Base-by-base conservation (phyloP, 2,329 filamentous ascomycete species). In the Aplosporella prunicola region DNA sequence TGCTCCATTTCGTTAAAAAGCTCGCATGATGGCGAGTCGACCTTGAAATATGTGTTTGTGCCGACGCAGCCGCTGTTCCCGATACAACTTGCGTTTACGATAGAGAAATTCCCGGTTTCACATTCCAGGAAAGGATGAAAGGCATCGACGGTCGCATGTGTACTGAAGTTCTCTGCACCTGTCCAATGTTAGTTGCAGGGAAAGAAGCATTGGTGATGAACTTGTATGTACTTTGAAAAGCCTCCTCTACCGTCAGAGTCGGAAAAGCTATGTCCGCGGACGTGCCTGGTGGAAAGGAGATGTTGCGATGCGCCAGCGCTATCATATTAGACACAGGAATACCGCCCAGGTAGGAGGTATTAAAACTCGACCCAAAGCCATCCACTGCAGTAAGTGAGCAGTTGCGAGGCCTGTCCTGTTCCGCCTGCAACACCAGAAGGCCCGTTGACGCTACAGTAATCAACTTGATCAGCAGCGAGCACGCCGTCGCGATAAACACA, bases 401-500 rank as follows among this genome's bases (percentile, higher is more conserved):
- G 14, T 25, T n/a, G n/a, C n/a, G n/a, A n/a, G n/a, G n/a, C n/a
- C n/a, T n/a, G n/a, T n/a, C n/a, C n/a, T n/a, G n/a, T 11, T 31
- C 29, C n/a, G 16, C 20, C 29, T 31, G 29, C 5, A 31, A 18
- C 14, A 33, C 32, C 20, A 38, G 28, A 2, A 38, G 35, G 5
- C 35, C 35, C 9, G 35, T 38, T 13, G 35, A 38, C 4, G 29
- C 28, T 20, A 38, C 29, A 15, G 29, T 32, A 16, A 38, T 20
- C 3, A 38, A 22, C 20, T 28, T 20, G 14, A 38, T 14, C 10
- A 32, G 20, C 1, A 38, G n/a, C 0, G 35, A 24, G 5, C 35
- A 27, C 1, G 9, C n/a, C 15, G 32, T 38, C 7, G 28, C 26
- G 13, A 38, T 5, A n/a, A 15, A 25, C 16, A 38, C 35, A 2